A percentile compares a stretch with the other conserved stretches of the same genome.
Evolutionary conservation across 148 eudicot species (phyloP).

Genomic region (Polygonum maritimum): DNA sequence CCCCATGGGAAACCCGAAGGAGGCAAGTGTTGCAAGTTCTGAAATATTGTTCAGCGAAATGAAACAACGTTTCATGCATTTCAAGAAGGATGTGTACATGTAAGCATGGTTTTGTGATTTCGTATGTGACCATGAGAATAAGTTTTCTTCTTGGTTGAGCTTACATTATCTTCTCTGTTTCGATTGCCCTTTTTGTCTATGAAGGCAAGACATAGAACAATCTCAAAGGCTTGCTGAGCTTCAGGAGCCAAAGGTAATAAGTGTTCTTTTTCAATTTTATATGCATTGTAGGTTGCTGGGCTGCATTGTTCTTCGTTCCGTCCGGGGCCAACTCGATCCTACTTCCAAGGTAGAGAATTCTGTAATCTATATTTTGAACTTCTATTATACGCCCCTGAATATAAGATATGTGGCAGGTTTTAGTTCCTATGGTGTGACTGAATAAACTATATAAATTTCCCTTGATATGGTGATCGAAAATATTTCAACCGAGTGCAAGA

Average conservation of each 20-base stretch:
- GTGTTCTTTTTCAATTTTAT: too few relatives aligned
- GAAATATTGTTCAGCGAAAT: slow-evolving; percentile 41
- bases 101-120: slow-evolving; percentile 26
- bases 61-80: slow-evolving; percentile 56
- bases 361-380: too few relatives aligned
- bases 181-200: slow-evolving; percentile 5
- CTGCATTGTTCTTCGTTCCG: too few relatives aligned
- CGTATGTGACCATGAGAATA: background rate
- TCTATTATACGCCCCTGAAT: too few relatives aligned
- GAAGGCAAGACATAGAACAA: slow-evolving; percentile 59
- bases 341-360: too few relatives aligned
- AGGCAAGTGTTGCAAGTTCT: slow-evolving; percentile 16
- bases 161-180: background rate
- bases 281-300: too few relatives aligned
- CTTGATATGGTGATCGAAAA: too few relatives aligned
- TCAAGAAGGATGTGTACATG: slow-evolving; percentile 74
- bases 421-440: too few relatives aligned
- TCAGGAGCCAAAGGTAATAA: slow-evolving; percentile 72
- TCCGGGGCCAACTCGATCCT: too few relatives aligned
- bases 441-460: too few relatives aligned
- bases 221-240: slow-evolving; percentile 57
- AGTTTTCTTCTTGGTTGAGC: background rate
- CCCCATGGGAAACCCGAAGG: slow-evolving; percentile 21
- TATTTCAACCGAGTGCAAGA: too few relatives aligned
- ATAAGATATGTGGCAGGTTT: too few relatives aligned